A percentile compares a stretch with the other conserved stretches of the same genome.
Conservation (phyloP, 768 basidiomycete genomes). For the Lyophyllum atratum region DNA sequence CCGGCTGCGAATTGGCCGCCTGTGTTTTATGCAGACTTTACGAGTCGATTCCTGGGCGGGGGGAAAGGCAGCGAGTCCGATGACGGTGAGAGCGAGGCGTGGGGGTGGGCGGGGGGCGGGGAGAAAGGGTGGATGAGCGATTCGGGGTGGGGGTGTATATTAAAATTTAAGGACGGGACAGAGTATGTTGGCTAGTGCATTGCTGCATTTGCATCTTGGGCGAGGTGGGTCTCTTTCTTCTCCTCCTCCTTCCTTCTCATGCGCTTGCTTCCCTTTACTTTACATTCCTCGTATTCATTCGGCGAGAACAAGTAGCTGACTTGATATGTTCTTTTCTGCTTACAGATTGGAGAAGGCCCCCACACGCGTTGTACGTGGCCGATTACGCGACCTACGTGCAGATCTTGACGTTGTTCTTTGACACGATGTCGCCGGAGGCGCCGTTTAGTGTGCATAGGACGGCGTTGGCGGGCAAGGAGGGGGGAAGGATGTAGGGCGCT, state of each 20-base stretch:
- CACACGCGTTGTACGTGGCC: conserved; percentile 54
- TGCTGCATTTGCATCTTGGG: conserved; percentile 75
- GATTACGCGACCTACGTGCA: conserved; percentile 88
- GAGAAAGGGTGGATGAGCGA: conserved; percentile 86
- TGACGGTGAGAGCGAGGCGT: too few species aligned
- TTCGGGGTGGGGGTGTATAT: conserved; percentile 91
- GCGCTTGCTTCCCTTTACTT: too few species aligned
- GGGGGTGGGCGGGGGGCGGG: conserved; percentile 65
- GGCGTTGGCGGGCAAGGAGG: conserved; percentile 91
- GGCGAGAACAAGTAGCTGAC: too few species aligned
- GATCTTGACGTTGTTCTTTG: conserved; percentile 93
- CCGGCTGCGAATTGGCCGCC: conserved; percentile 70
- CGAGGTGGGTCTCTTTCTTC: conserved; percentile 19
- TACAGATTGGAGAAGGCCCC: conserved; percentile 84
- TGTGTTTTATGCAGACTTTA: conserved; percentile 87
- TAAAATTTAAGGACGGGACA: conserved; percentile 89
- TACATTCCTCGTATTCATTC: too few species aligned
- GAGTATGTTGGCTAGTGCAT: conserved; percentile 76
- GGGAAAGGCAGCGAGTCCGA: conserved; percentile 84
- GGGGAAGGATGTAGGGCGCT: conserved; percentile 93
- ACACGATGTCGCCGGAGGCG: conserved; percentile 78
- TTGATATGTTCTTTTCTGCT: too few species aligned
- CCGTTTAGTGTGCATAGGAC: conserved; percentile 97
- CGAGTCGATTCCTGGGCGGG: conserved; percentile 69
- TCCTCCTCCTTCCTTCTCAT: too few species aligned